phyloP scores from a whole-genome alignment of 2,329 filamentous ascomycete genomes.

The Calcarisporium arbuscula region DNA sequence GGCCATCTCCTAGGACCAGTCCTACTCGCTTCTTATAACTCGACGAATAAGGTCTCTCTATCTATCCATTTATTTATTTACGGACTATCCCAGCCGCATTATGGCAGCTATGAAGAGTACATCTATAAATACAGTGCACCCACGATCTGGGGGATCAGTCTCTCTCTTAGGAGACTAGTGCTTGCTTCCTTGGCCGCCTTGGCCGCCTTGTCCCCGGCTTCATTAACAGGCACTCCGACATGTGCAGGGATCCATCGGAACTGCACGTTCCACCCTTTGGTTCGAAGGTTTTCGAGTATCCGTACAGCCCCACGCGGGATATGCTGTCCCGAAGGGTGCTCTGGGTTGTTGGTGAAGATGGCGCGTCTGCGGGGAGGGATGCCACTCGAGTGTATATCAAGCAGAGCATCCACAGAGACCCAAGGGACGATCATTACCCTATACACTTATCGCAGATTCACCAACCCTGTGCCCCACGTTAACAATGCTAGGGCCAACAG shows the following conservation, averaged over 20 bases:
- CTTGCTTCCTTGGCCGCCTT: constrained; percentile 35
- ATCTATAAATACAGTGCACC: constrained; percentile 20
- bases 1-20: constrained; percentile 4
- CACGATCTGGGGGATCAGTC: no score
- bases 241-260: constrained; percentile 15
- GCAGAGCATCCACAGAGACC: constrained; percentile 21
- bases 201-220: constrained; percentile 15
- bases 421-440: constrained; percentile 16
- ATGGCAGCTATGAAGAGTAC: no score
- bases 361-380: constrained; percentile 11
- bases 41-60: constrained; percentile 10
- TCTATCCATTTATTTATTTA: constrained; percentile 8
- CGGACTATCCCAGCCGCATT: constrained; percentile 3
- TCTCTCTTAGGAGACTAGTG: no score
- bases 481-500: constrained; percentile 17
- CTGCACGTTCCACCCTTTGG: constrained; percentile 8
- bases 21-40: constrained; percentile 9
- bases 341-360: constrained; percentile 25
- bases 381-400: constrained; percentile 11
- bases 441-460: constrained; percentile 19
- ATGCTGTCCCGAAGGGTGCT: constrained; percentile 20
- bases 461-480: constrained; percentile 15
- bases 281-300: constrained; percentile 1
- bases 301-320: constrained; percentile 17
- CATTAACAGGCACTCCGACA: constrained; percentile 13